Evolutionary conservation across 176 grass and related monocot species (phyloP), one percentile per base, ranked within the genome.

Genomic region (Lolium perenne): DNA sequence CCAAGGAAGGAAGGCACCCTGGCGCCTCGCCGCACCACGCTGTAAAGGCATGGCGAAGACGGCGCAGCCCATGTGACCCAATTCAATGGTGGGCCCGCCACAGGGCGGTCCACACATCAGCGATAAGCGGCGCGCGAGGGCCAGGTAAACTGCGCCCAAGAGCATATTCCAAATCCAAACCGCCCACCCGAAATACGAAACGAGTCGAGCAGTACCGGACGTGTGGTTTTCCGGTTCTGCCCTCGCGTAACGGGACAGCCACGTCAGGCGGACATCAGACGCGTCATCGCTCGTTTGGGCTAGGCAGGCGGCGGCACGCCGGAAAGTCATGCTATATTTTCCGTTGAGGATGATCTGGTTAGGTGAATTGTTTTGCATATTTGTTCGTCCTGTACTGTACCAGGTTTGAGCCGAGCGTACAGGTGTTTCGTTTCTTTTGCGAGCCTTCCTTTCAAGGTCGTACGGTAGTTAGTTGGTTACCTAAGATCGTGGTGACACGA

Each of bases 151-250:
- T 61, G 56, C 57, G 12, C 82, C 23, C 50, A 17, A 10, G 71
- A 78, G 54, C 76, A 86, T 90, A 90, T 90, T 90, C 79, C 54
- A 90, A 86, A 72, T 90, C 79, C 54, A 90, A 86, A 72, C 53
- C 81, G 14, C 79, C 14, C 49, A n/a, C 26, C 40, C 38, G 61
- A 64, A 64, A 64, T 62, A 25, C 87, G 71, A 48, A 8, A 9
- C 6, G 65, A 53, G 57, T 23, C 56, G 41, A 7, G 3, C 75
- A 11, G 40, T 41, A 32, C 35, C 64, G 71, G 66, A 45, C 15
- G 5, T 10, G 54, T 2, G 62, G 0, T 48, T 43, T 83, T 77
- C 86, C 80, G 38, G 0, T 35, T 48, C 55, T 83, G 14, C 84
- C 89, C 89, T 77, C 43, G 11, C 54, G 38, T 11, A 1, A 20